Evolutionary conservation across 1,284 basidiomycete genomes (phyloP), one percentile per base, ranked within the genome.

Genomic region (Pseudozyma tsukubaensis): DNA sequence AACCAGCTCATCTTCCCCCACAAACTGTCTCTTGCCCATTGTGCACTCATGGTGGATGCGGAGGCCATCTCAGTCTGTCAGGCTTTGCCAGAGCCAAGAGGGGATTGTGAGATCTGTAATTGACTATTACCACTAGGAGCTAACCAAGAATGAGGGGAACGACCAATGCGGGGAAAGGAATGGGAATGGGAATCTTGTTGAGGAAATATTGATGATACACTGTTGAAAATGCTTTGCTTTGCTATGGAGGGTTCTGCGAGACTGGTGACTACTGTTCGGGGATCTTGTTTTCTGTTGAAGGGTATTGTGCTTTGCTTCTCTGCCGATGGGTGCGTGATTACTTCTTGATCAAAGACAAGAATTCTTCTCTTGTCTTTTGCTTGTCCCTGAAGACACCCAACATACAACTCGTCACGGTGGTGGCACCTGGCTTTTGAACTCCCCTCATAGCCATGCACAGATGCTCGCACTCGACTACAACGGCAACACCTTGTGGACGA

Each of bases 361-460:
- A 87, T 75, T 99, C 97, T 86, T 97, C 96, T 42, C 97, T 89
- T 24, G 97, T 99, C 87, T 99, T 99, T 85, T 97, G 94, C 77
- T 94, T 92, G 13, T 93, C 92, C 59, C 97, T 89, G 89, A 99
- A 99, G 82, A 94, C 97, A 12, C 97, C 97, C 58, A 98, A 88
- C 97, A 99, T 99, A 78, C 95, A 97, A n/a, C 93, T 95, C 1
- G 97, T 99, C 36, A 97, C 92, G 0, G 97, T 99, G 19, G 92
- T 90, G 8, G 96, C 89, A 32, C 97, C 96, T 2, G 96, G 96
- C 86, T 99, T 99, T 86, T 99, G 97, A 1, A 99, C 97, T 43
- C 97, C 97, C 64, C 97, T 91, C 95, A 99, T 99, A 1, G 95
- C 94, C 97, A 99, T 99, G 85, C 97, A 99, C 86, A 99, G 89